Percentiles rank a stretch among this genome's conserved stretches.
Conservation (phyloP, 129 eudicot species). For the Sambucus nigra region DNA sequence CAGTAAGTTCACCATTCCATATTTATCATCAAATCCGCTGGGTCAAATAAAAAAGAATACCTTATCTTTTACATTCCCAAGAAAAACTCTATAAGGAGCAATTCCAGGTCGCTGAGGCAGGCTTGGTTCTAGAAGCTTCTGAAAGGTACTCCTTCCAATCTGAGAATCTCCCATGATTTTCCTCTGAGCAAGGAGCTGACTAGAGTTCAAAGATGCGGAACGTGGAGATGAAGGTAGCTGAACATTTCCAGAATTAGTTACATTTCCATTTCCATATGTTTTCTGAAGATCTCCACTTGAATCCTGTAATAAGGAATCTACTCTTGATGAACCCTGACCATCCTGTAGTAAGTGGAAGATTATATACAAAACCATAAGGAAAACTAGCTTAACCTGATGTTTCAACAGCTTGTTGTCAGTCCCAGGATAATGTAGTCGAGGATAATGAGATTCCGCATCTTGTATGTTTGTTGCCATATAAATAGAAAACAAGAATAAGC, state of each 20-base stretch:
- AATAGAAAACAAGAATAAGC: not conserved
- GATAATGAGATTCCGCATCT: conserved; percentile 62
- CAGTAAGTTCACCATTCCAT: too few relatives aligned
- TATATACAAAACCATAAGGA: not conserved
- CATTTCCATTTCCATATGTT: conserved; percentile 30
- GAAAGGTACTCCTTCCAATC: conserved; percentile 64
- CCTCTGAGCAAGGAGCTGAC: conserved; percentile 53
- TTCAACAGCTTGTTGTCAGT: conserved; percentile 59
- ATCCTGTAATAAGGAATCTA: conserved; percentile 5
- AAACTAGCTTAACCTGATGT: conserved; percentile 36
- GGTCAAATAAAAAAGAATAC: conserved; percentile 23
- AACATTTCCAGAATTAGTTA: conserved; percentile 21
- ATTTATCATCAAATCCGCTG: not conserved
- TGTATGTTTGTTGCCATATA: too few relatives aligned
- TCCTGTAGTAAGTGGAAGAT: conserved; percentile 25
- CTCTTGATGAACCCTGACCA: conserved; percentile 22
- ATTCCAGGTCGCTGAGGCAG: conserved; percentile 60
- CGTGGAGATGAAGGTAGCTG: conserved; percentile 36
- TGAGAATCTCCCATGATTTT: conserved; percentile 57
- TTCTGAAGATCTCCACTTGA: conserved; percentile 17
- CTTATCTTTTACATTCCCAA: conserved; percentile 91
- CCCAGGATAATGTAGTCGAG: conserved; percentile 79
- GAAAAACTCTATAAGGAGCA: conserved; percentile 86
- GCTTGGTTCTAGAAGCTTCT: conserved; percentile 93
- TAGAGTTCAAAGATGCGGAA: conserved; percentile 34